Base-by-base conservation (phyloP, 1,139 yeast genomes). In the Saccharomyces hybrid region DNA sequence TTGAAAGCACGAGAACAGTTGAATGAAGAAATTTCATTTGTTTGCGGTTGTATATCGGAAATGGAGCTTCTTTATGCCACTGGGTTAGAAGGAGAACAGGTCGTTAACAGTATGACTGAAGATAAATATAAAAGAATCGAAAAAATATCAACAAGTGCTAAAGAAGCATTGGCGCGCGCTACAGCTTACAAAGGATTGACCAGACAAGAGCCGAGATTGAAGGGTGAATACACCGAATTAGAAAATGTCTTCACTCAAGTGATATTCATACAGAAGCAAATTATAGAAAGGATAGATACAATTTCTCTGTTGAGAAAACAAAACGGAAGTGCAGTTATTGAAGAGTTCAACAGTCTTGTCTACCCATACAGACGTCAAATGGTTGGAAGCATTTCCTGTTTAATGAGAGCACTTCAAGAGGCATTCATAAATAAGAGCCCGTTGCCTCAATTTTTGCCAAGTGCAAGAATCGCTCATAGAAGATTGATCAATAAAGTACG, bases 381-480 rank as follows among this genome's bases (percentile, higher is more conserved):
- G 6, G 72, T 73, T 7, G 79, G 77, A 1, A 70, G 78, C 8
- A 58, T 77, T 47, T 67, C 70, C 12, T 55, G 63, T 27, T 58
- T 71, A 2, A 60, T 77, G 60, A 67, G 78, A 47, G 75, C 78
- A 5, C 67, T 77, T 9, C 76, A 76, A 58, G 73, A 73, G 46
- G 78, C 81, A 0, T 59, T 78, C 19, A 54, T 64, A 4, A 76
- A 71, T 47, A 78, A 78, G 58, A 64, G 72, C 1, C 81, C 81
- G 1, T 57, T 78, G 42, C 82, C 82, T 0, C 81, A 78, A 58
- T 78, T 69, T 61, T 55, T 78, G 42, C 81, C 82, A 1, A 76
- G 80, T 61, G 72, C 80, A 1, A 69, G 78, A 60, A 71, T 77
- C 46, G 75, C 81, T 0, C 81, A 78, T 51, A 62, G 75, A 53